Conservation (phyloP, 306 rosid genomes). For the Fagus crenata region DNA sequence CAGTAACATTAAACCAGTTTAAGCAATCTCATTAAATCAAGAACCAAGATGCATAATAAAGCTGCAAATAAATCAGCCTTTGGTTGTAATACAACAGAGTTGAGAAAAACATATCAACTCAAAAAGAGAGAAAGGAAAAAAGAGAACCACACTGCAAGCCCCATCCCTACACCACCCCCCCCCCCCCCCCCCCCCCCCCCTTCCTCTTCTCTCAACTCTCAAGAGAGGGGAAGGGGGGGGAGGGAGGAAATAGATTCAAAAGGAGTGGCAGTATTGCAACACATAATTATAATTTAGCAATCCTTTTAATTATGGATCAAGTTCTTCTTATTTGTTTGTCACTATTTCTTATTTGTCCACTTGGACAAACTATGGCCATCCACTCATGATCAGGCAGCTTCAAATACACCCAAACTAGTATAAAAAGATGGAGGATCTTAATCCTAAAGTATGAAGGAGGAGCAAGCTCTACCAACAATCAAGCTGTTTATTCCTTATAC, state of each 20-base stretch:
- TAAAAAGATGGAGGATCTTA: too few relatives aligned
- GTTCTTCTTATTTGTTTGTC: background rate
- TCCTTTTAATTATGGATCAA: background rate
- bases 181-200: too few relatives aligned
- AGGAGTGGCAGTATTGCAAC: background rate
- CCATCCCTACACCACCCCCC: too few relatives aligned
- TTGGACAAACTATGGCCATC: background rate
- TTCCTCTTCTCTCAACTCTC: too few relatives aligned
- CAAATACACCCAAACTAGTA: too few relatives aligned
- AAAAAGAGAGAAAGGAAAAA: too few relatives aligned
- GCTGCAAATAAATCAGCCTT: background rate
- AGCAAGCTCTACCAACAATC: background rate
- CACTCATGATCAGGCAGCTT: background rate
- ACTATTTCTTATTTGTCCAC: background rate
- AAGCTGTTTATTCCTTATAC: background rate
- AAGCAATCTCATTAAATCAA: constrained; percentile 20
- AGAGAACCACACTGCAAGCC: too few relatives aligned
- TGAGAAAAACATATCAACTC: too few relatives aligned
- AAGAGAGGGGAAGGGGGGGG: too few relatives aligned
- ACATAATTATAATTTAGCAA: background rate
- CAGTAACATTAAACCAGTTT: constrained; percentile 22
- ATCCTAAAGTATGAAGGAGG: background rate
- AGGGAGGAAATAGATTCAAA: too few relatives aligned
- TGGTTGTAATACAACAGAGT: too few relatives aligned
- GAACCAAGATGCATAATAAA: background rate